phyloP scores from a whole-genome alignment of 306 rosid species.

The Argentina anserina region DNA sequence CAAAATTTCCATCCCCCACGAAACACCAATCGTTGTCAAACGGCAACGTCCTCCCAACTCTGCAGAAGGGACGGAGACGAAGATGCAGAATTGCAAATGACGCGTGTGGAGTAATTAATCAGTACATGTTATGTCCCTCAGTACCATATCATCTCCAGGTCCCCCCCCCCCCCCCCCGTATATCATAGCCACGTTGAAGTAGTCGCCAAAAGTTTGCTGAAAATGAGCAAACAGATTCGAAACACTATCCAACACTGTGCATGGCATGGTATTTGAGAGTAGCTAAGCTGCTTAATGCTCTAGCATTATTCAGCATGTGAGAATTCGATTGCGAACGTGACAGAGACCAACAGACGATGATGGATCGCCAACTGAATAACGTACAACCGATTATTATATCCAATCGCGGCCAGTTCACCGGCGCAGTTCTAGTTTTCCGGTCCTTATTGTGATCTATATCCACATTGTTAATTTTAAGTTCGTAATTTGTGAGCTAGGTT shows the following conservation, averaged over 20 bases:
- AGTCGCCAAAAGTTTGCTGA: background rate
- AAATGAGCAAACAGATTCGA: slow-evolving; percentile 11
- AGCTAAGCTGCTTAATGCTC: background rate
- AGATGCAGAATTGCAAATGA: background rate
- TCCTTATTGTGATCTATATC: background rate
- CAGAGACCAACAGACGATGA: background rate
- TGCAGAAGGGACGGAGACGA: background rate
- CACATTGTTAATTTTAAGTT: too few relatives aligned
- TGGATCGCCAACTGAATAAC: too few relatives aligned
- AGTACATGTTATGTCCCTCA: background rate
- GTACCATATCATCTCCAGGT: background rate
- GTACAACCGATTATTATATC: background rate
- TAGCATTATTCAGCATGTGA: slow-evolving; percentile 3
- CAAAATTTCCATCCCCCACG: slow-evolving; percentile 17
- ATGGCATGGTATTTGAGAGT: background rate
- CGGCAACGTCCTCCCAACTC: slow-evolving; percentile 21
- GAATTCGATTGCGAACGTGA: background rate
- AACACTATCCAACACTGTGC: background rate
- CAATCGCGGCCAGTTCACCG: background rate
- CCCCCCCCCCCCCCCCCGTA: slow-evolving; percentile 19
- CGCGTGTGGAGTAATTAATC: slow-evolving; percentile 17
- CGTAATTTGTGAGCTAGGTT: too few relatives aligned
- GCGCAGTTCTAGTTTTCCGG: background rate
- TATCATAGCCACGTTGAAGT: slow-evolving; percentile 34
- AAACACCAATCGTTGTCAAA: background rate